phyloP scores from a whole-genome alignment of 2,329 filamentous ascomycete species.

The Ambrosiella cleistominuta region DNA sequence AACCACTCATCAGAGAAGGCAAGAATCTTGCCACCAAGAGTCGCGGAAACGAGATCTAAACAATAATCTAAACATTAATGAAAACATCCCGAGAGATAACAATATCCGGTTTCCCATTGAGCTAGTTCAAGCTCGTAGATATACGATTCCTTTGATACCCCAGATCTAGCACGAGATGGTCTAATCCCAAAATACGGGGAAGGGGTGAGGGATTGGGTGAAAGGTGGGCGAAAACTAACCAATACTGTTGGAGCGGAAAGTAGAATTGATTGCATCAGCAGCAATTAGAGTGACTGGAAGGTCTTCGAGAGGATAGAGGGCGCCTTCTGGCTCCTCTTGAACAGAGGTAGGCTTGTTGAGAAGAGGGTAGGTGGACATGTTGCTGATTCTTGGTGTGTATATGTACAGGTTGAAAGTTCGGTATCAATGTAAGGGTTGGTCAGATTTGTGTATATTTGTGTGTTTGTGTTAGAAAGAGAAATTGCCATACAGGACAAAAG shows the following conservation, averaged over 20 bases:
- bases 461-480: too few relatives aligned
- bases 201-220: background rate
- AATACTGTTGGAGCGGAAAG: constrained; percentile 43
- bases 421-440: too few relatives aligned
- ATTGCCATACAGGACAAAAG: too few relatives aligned
- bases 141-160: background rate
- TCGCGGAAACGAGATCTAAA: constrained; percentile 41
- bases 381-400: too few relatives aligned
- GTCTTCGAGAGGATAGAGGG: constrained; percentile 38
- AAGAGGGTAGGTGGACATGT: background rate
- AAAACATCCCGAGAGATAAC: background rate
- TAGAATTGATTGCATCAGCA: constrained; percentile 39
- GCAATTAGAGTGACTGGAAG: constrained; percentile 32
- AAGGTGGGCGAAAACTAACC: constrained; percentile 23
- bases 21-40: constrained; percentile 45
- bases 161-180: background rate
- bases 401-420: too few relatives aligned
- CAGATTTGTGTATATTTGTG: too few relatives aligned
- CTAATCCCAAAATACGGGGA: constrained; percentile 2
- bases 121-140: background rate
- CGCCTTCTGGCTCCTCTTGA: constrained; percentile 6
- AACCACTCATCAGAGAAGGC: constrained; percentile 54
- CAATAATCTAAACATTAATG: background rate
- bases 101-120: background rate
- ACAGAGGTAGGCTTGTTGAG: constrained; percentile 11